These are phyloP conservation scores for Aphanocladium album DNA, from an alignment of 2,329 filamentous ascomycete genomes.

Conservation along the genomic window DNA sequence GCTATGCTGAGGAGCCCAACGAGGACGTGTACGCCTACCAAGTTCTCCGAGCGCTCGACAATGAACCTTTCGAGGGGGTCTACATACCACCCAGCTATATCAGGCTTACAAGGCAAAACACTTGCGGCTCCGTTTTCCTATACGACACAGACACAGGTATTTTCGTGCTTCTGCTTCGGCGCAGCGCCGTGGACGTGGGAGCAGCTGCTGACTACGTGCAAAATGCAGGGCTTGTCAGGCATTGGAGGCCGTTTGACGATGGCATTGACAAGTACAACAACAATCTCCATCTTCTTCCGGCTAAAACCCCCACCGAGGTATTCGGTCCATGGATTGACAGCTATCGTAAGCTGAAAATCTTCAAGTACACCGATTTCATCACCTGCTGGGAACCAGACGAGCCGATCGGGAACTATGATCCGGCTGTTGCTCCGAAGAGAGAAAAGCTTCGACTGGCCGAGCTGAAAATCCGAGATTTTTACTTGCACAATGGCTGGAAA, in stretches of 20 bases:
- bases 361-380: not conserved
- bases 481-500: not conserved
- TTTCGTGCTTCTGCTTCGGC: not conserved
- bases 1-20: not conserved
- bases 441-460: not conserved
- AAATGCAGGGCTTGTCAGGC: too few species aligned
- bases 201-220: too few species aligned
- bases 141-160: not conserved
- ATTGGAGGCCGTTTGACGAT: not conserved
- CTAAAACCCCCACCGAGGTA: not conserved
- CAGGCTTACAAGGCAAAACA: not conserved
- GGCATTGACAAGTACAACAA: not conserved
- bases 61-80: not conserved
- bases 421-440: not conserved
- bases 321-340: not conserved
- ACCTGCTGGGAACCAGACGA: not conserved
- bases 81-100: not conserved
- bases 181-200: not conserved
- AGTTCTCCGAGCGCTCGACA: not conserved
- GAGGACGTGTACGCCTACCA: not conserved
- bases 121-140: not conserved
- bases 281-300: not conserved
- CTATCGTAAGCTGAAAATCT: not conserved
- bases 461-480: not conserved
- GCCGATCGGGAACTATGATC: not conserved